Evolutionary conservation across 1,284 basidiomycete genomes (phyloP).

Genomic region (Meripilus lineatus): DNA sequence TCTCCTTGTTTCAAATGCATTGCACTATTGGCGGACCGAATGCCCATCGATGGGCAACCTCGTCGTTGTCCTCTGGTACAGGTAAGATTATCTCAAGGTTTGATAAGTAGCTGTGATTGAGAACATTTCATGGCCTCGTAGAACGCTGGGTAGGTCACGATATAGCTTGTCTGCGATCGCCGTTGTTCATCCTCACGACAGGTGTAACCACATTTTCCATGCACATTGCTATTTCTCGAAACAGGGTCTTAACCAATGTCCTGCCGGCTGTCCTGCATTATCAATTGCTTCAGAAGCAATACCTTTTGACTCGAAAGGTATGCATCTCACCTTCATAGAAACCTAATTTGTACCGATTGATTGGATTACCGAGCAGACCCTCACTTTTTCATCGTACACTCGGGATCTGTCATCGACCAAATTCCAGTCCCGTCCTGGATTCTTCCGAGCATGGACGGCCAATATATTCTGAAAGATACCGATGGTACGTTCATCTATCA

Average conservation of each 20-base stretch:
- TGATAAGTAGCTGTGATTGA: too few species aligned
- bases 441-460: too few species aligned
- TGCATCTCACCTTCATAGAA: too few species aligned
- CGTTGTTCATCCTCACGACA: neutral
- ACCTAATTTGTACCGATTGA: too few species aligned
- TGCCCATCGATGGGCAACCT: neutral
- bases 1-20: conserved; percentile 10
- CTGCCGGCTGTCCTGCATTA: conserved; percentile 7
- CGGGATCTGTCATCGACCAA: conserved; percentile 8
- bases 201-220: conserved; percentile 11
- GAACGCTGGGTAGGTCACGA: neutral
- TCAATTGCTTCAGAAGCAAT: conserved; percentile 3
- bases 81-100: too few species aligned
- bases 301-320: conserved; percentile 7
- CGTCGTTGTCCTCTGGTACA: conserved; percentile 9
- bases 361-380: conserved; percentile 4
- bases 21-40: too few species aligned
- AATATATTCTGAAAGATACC: too few species aligned
- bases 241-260: conserved; percentile 5
- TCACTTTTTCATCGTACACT: conserved; percentile 9
- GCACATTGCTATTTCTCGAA: conserved; percentile 10
- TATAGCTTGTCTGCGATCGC: neutral
- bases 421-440: conserved; percentile 6
- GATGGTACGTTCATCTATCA: too few species aligned
- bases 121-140: too few species aligned